Percentiles rank a stretch among this genome's conserved stretches.
phyloP scores from a whole-genome alignment of 371 early-diverging fungal genomes.

The Dinochytrium kinnereticum region DNA sequence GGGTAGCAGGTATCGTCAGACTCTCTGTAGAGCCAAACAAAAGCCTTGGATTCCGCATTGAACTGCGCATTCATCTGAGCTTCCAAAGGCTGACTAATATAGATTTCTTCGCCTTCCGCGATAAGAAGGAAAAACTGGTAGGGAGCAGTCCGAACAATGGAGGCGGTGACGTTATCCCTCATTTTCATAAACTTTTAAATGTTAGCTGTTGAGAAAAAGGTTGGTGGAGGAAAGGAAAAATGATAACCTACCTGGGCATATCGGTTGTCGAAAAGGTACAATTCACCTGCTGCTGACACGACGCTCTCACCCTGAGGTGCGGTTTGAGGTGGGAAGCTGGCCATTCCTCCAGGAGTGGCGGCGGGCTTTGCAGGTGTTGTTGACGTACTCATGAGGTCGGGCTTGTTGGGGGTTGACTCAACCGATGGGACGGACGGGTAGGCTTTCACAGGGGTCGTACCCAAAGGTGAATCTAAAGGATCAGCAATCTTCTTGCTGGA shows the following conservation, averaged over 20 bases:
- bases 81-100: constrained; percentile 68
- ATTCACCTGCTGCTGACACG: constrained; percentile 51
- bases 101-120: constrained; percentile 44
- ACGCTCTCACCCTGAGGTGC: constrained; percentile 34
- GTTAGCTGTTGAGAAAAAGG: neutral
- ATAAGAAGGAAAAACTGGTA: constrained; percentile 64
- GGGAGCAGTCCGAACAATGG: constrained; percentile 44
- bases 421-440: neutral
- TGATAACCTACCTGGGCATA: constrained; percentile 32
- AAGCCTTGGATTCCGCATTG: constrained; percentile 61
- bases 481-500: neutral
- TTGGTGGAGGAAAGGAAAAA: neutral
- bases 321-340: constrained; percentile 1
- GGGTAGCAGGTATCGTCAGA: constrained; percentile 62
- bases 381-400: constrained; percentile 19
- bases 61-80: constrained; percentile 76
- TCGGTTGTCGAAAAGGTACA: constrained; percentile 63
- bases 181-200: constrained; percentile 52
- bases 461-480: neutral
- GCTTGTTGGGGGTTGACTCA: neutral
- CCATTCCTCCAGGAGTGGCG: constrained; percentile 12
- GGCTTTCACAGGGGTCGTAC: constrained; percentile 7
- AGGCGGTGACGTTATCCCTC: constrained; percentile 49
- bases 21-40: constrained; percentile 65
- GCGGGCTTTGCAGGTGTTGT: constrained; percentile 7